phyloP scores from a whole-genome alignment of 768 basidiomycete genomes.

The Cystobasidium onofrii region DNA sequence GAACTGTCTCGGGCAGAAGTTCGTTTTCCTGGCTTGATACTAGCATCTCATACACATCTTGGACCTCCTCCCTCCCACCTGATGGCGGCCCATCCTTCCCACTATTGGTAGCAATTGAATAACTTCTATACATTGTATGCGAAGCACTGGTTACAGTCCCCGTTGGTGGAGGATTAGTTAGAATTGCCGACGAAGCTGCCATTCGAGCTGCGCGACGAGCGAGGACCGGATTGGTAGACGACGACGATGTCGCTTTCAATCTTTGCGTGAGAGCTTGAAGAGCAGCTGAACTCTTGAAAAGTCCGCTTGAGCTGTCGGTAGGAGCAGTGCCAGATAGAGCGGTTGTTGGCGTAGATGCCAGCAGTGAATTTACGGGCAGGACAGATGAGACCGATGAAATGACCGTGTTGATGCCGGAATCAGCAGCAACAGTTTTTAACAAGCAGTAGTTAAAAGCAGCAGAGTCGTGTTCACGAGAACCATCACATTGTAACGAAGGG shows the following conservation, averaged over 20 bases:
- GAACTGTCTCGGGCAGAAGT: no score
- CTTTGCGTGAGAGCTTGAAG: neutral
- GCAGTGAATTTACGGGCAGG: neutral
- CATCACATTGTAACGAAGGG: neutral
- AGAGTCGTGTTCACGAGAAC: neutral
- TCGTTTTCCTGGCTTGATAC: neutral
- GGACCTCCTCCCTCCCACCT: neutral
- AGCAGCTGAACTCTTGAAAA: constrained; percentile 24
- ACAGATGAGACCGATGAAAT: neutral
- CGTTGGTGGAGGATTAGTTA: neutral
- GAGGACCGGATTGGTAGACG: constrained; percentile 1
- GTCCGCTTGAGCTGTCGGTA: constrained; percentile 29
- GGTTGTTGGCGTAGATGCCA: neutral
- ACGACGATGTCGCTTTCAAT: constrained; percentile 2
- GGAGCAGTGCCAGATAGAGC: neutral
- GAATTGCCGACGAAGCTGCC: neutral
- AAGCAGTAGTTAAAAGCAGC: neutral
- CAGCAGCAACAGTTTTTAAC: neutral
- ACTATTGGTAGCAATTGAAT: neutral
- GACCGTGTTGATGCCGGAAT: neutral
- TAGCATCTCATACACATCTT: neutral
- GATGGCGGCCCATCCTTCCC: neutral
- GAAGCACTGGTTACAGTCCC: neutral
- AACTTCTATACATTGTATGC: neutral
- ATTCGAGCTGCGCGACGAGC: neutral